Percentiles rank a stretch among this genome's conserved stretches.
These are phyloP conservation scores for Camelina neglecta DNA, from an alignment of 345 rosid species.

Conservation along the genomic window DNA sequence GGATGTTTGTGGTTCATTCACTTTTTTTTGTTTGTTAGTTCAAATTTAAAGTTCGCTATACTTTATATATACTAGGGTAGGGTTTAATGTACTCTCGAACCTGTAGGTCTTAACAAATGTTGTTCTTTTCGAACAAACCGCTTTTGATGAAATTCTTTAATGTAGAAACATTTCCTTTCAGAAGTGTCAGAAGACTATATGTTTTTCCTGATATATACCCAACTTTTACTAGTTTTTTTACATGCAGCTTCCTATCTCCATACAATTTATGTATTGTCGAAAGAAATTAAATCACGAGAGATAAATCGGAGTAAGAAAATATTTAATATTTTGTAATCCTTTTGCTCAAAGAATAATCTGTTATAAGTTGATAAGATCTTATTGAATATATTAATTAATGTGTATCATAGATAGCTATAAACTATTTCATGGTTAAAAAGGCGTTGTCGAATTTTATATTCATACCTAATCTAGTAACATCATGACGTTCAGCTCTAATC, in stretches of 20 bases:
- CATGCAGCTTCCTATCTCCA: not conserved
- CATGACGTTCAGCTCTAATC: slow-evolving; percentile 20
- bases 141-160: not conserved
- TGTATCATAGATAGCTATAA: not conserved
- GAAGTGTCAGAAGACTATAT: not conserved
- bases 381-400: not conserved
- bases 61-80: not conserved
- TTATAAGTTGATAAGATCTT: not conserved
- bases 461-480: slow-evolving; percentile 8
- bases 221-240: not conserved
- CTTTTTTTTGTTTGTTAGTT: not conserved
- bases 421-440: slow-evolving; percentile 13
- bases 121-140: not conserved
- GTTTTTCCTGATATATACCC: not conserved
- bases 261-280: not conserved
- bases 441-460: slow-evolving; percentile 2
- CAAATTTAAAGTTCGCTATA: not conserved
- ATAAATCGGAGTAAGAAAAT: not conserved
- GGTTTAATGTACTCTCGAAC: not conserved
- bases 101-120: not conserved
- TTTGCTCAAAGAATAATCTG: not conserved
- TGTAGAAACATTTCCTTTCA: not conserved
- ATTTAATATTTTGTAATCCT: not conserved
- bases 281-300: not conserved
- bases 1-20: not conserved